These are phyloP conservation scores for Lumnitzera racemosa DNA, from an alignment of 345 rosid species.

Conservation along the genomic window DNA sequence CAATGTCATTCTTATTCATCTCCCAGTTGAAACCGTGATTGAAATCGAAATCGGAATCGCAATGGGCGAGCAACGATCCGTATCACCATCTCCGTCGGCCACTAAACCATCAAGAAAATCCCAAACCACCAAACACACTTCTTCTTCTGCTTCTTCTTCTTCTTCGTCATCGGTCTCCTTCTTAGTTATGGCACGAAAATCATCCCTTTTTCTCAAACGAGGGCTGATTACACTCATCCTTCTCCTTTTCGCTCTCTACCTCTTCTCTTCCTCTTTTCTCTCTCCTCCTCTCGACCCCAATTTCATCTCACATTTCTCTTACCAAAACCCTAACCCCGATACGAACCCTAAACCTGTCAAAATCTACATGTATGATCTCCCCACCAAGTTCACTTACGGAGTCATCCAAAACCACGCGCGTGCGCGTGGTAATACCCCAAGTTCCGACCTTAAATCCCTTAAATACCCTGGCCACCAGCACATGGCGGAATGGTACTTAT, in stretches of 20 bases:
- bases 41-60: no score
- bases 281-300: conserved; percentile 27
- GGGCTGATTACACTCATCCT: conserved; percentile 33
- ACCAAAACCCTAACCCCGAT: not conserved
- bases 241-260: conserved; percentile 54
- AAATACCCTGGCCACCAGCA: conserved; percentile 98
- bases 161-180: conserved; percentile 4
- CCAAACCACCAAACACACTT: conserved; percentile 7
- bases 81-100: no score
- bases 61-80: conserved; percentile 13
- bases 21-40: no score
- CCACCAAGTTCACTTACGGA: conserved; percentile 67
- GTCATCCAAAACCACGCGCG: conserved; percentile 64
- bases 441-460: conserved; percentile 33
- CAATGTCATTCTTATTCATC: no score
- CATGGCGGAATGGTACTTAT: conserved; percentile 96
- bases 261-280: conserved; percentile 55
- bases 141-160: conserved; percentile 5
- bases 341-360: conserved; percentile 11
- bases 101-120: conserved; percentile 7
- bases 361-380: conserved; percentile 82
- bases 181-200: conserved; percentile 64
- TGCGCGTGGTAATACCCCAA: conserved; percentile 60
- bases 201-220: conserved; percentile 52
- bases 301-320: conserved; percentile 10